Base-by-base conservation (phyloP, 352 stramenopile genomes). In the Globisporangium megalacanthum region DNA sequence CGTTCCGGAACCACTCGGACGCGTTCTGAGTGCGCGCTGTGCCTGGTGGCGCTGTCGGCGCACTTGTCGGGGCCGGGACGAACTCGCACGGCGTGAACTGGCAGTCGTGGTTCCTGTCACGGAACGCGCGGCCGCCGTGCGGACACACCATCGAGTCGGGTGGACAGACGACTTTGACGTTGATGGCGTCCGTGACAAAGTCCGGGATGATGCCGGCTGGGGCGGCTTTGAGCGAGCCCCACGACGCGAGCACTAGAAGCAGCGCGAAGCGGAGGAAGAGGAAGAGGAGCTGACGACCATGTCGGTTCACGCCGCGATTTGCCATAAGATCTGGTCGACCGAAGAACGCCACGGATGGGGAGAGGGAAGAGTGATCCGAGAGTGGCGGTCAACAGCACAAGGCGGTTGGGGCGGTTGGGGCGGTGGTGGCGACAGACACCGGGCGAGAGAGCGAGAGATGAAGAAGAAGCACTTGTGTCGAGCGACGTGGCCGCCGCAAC, bases 61-160 rank as follows among this genome's bases (percentile, higher is more conserved):
- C 25, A 1, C 33, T 7, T 6, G 57, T 50, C 0, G 56, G 44
- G 1, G 66, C 25, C 4, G 60, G 15, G 0, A 81, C 61, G 17
- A 81, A 60, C 39, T 70, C 60, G 47, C 75, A 85, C 6, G 70
- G 70, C 4, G 70, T 75, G 61, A 83, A 83, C 31, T 61, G 54
- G 51, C 73, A 83, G n/a, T 65, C 37, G 54, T 77, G 62, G 6
- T 62, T 51, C 15, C 39, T 54, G 35, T 80, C 62, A 39, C 72
- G 75, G 44, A 72, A 81, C 3, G 66, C 61, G 41, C 65, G 65
- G 4, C 61, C 65, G 53, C 70, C 70, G 47, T 79, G 68, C 19
- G 70, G 62, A 58, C 75, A 85, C 35, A 67, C 25, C 11, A 70
- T 33, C 39, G 64, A 75, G 64, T 83, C 71, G 1, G 64, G 58